These are phyloP conservation scores for Fraxinus nigra DNA, from an alignment of 305 asterid genomes.

Conservation along the genomic window DNA sequence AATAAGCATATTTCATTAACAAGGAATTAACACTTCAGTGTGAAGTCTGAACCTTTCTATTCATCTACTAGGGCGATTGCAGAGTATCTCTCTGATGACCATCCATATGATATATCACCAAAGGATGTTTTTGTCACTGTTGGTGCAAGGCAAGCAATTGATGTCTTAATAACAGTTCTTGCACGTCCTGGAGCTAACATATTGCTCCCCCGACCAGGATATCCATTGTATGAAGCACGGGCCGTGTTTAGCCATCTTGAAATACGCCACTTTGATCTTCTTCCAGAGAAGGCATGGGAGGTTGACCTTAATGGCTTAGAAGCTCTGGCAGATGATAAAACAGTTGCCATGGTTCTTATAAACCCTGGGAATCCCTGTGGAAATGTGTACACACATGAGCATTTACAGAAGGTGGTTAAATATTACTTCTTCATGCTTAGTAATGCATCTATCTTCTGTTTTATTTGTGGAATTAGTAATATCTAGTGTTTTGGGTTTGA, in stretches of 20 bases:
- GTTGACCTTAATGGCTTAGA: constrained; percentile 61
- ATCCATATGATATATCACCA: constrained; percentile 41
- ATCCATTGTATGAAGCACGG: constrained; percentile 58
- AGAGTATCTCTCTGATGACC: constrained; percentile 45
- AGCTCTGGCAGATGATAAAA: constrained; percentile 58
- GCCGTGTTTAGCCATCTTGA: constrained; percentile 57
- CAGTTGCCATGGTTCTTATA: constrained; percentile 62
- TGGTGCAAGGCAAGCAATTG: constrained; percentile 67
- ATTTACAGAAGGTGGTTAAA: constrained; percentile 33
- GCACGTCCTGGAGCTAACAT: constrained; percentile 66
- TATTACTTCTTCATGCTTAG: neutral
- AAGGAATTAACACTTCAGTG: neutral
- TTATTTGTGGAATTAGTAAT: neutral
- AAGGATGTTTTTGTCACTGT: constrained; percentile 61
- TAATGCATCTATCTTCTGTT: constrained; percentile 29
- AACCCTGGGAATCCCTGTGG: constrained; percentile 78
- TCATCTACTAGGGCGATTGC: constrained; percentile 53
- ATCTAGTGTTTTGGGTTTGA: constrained; percentile 18
- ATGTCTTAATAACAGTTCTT: constrained; percentile 43
- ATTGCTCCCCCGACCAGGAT: constrained; percentile 67
- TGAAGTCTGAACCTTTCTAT: neutral
- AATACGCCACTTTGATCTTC: constrained; percentile 60
- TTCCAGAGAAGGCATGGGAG: constrained; percentile 62
- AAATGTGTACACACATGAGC: constrained; percentile 34
- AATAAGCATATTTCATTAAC: neutral